Percentiles rank a stretch among this genome's conserved stretches.
Conservation (phyloP, 2,329 filamentous ascomycete species). For the Claviceps sorghi region DNA sequence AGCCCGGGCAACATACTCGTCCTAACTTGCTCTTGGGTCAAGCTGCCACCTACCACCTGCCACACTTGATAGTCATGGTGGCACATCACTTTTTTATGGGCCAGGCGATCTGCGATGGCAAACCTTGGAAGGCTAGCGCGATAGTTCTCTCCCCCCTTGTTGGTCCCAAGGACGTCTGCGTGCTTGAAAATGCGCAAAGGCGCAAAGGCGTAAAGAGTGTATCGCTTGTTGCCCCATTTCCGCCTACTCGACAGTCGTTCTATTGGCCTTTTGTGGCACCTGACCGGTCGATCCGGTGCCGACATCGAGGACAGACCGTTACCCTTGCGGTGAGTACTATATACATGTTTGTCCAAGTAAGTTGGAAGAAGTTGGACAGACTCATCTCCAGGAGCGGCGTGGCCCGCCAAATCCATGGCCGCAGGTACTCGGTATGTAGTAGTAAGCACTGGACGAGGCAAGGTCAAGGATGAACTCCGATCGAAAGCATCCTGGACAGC, state of each 20-base stretch:
- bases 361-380: neutral
- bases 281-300: neutral
- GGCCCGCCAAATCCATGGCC: neutral
- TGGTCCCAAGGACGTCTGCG: neutral
- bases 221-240: neutral
- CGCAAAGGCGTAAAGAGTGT: neutral
- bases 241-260: neutral
- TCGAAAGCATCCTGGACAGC: neutral
- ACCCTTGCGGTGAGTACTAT: neutral
- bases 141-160: neutral
- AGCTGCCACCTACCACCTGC: neutral
- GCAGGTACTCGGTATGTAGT: no score
- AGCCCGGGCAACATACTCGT: neutral
- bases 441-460: no score
- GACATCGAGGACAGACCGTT: neutral
- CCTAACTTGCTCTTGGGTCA: neutral
- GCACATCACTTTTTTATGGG: neutral
- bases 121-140: neutral
- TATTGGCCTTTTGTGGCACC: neutral
- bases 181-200: neutral
- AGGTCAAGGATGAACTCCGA: no score
- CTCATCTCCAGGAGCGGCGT: neutral
- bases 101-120: neutral
- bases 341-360: neutral
- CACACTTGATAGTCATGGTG: neutral